phyloP scores from a whole-genome alignment of 2,329 filamentous ascomycete species.

The Claviceps purpurea region DNA sequence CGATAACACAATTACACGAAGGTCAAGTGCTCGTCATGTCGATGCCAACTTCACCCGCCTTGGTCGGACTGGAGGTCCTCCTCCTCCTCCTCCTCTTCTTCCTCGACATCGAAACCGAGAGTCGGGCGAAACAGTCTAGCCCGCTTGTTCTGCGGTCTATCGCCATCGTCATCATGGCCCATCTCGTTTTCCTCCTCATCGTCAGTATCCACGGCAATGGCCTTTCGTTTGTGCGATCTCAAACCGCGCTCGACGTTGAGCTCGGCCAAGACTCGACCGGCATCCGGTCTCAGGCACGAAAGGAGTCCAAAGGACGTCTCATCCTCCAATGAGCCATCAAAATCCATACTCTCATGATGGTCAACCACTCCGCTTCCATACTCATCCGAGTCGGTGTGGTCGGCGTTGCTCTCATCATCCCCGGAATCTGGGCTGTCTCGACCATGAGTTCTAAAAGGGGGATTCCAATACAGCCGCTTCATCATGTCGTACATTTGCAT shows the following conservation, averaged over 20 bases:
- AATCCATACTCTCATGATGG: too few species aligned
- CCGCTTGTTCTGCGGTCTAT: neutral
- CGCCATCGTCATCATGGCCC: slow-evolving; percentile 12
- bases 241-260: neutral
- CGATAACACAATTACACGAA: too few species aligned
- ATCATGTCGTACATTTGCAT: slow-evolving; percentile 2
- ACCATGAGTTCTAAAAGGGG: too few species aligned
- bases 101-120: too few species aligned
- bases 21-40: neutral
- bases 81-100: too few species aligned
- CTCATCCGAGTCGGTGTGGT: too few species aligned
- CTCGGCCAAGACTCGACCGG: slow-evolving; percentile 4
- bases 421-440: too few species aligned
- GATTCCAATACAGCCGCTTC: neutral
- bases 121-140: neutral
- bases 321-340: slow-evolving; percentile 8
- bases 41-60: neutral
- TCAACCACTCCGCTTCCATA: too few species aligned
- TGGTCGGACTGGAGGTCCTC: neutral
- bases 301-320: neutral
- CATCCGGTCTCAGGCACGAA: slow-evolving; percentile 3
- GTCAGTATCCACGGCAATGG: slow-evolving; percentile 15
- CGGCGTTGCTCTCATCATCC: slow-evolving; percentile 1
- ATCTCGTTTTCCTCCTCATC: slow-evolving; percentile 11
- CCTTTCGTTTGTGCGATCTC: slow-evolving; percentile 15